phyloP scores from a whole-genome alignment of 345 rosid genomes.

The Angophora floribunda region DNA sequence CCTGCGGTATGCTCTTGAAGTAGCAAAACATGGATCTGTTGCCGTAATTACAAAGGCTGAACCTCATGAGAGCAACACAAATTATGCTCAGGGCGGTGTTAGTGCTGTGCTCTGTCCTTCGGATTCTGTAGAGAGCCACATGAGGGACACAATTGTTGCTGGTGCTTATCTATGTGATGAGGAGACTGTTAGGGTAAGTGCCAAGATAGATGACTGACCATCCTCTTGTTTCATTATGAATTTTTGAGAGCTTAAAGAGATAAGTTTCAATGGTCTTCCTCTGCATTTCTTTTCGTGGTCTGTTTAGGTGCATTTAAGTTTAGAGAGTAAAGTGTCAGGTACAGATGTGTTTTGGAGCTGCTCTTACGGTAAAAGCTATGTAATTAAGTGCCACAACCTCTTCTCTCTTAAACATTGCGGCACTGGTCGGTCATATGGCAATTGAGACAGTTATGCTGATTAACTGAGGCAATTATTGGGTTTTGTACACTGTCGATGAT shows the following conservation, averaged over 20 bases:
- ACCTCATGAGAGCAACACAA: constrained; percentile 96
- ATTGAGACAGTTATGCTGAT: neutral
- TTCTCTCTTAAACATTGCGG: neutral
- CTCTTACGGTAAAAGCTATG: neutral
- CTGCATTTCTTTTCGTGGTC: neutral
- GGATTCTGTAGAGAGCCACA: constrained; percentile 97
- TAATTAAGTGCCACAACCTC: neutral
- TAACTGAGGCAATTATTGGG: neutral
- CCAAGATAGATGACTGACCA: neutral
- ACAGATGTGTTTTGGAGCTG: neutral
- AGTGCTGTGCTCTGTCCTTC: constrained; percentile 90
- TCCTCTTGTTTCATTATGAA: neutral
- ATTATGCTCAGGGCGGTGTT: constrained; percentile 98
- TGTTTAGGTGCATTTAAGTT: neutral
- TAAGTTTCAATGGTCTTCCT: neutral
- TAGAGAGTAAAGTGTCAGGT: neutral
- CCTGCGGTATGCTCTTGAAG: constrained; percentile 88
- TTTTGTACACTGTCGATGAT: neutral
- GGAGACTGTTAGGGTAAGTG: constrained; percentile 88
- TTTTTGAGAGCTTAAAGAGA: neutral
- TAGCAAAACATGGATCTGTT: constrained; percentile 84
- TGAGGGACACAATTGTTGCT: constrained; percentile 92
- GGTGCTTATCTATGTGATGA: constrained; percentile 96
- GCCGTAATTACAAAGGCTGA: constrained; percentile 94
- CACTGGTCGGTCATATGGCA: neutral